Percentiles rank a stretch among this genome's conserved stretches.
phyloP scores from a whole-genome alignment of 148 eudicot genomes.

The Amaranthus cruentus region DNA sequence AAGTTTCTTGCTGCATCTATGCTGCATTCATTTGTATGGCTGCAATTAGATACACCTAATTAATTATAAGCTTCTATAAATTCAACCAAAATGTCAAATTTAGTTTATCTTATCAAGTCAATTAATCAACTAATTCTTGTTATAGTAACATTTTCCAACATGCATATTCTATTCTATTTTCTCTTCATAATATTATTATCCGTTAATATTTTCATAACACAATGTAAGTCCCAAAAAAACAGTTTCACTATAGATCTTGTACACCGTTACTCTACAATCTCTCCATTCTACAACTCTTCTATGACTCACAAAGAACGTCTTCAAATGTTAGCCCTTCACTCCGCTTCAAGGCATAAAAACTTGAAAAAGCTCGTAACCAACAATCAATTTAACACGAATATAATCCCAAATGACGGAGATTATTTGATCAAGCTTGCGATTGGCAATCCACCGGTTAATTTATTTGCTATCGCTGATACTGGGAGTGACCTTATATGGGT shows the following conservation, averaged over 20 bases:
- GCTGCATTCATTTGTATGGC: background rate
- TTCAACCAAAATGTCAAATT: background rate
- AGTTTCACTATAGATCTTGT: conserved; percentile 24
- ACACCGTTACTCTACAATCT: conserved; percentile 25
- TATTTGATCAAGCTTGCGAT: conserved; percentile 22
- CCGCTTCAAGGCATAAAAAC: conserved; percentile 15
- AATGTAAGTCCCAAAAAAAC: conserved; percentile 3
- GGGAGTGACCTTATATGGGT: conserved; percentile 32
- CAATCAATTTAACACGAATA: background rate
- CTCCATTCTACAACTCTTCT: conserved; percentile 27
- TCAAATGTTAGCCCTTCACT: conserved; percentile 13
- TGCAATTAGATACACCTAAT: background rate
- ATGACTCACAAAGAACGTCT: conserved; percentile 14
- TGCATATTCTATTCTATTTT: conserved; percentile 5
- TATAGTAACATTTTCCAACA: conserved; percentile 7
- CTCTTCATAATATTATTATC: conserved; percentile 4
- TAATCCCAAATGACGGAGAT: conserved; percentile 22
- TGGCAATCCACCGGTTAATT: conserved; percentile 24
- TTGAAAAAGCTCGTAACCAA: background rate
- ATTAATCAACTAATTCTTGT: background rate
- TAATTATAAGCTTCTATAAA: background rate
- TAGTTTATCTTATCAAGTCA: background rate
- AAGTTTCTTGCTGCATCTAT: background rate
- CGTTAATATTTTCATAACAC: background rate
- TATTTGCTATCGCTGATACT: conserved; percentile 24